Percentiles rank a stretch among this genome's conserved stretches.
Evolutionary conservation across 768 basidiomycete genomes (phyloP).

Genomic region (Sarcomyxa edulis): DNA sequence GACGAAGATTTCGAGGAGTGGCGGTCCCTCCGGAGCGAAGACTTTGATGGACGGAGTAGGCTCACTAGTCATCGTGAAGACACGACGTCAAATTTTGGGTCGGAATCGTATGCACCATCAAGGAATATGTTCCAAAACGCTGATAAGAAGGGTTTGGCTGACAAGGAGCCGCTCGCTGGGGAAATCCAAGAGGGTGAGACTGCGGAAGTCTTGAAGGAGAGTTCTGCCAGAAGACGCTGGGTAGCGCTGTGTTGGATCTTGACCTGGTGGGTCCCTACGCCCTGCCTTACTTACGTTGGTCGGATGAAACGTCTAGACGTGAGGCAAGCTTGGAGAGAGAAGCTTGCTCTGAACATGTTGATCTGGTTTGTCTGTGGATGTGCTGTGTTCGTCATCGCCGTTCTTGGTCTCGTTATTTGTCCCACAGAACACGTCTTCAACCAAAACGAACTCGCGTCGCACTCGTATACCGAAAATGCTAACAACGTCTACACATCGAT

Average conservation of each 20-base stretch:
- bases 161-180: conserved; percentile 81
- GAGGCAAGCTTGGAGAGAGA: conserved; percentile 96
- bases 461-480: conserved; percentile 56
- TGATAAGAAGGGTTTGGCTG: conserved; percentile 64
- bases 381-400: conserved; percentile 88
- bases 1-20: conserved; percentile 78
- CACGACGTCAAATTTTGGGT: conserved; percentile 75
- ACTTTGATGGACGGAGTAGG: conserved; percentile 75
- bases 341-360: conserved; percentile 88
- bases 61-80: conserved; percentile 78
- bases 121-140: conserved; percentile 92
- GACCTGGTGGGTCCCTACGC: conserved; percentile 88
- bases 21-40: conserved; percentile 69
- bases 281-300: conserved; percentile 63
- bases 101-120: conserved; percentile 91
- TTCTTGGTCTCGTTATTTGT: conserved; percentile 86
- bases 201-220: conserved; percentile 81
- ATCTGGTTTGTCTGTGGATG: conserved; percentile 94
- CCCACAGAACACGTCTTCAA: conserved; percentile 93
- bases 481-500: conserved; percentile 79
- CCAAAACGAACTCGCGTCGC: conserved; percentile 64
- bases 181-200: conserved; percentile 87
- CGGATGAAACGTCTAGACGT: conserved; percentile 94
- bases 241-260: conserved; percentile 81
- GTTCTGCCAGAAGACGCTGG: conserved; percentile 80